phyloP scores from a whole-genome alignment of 192 early-diverging fungal species.

The Umbelopsis sp. region DNA sequence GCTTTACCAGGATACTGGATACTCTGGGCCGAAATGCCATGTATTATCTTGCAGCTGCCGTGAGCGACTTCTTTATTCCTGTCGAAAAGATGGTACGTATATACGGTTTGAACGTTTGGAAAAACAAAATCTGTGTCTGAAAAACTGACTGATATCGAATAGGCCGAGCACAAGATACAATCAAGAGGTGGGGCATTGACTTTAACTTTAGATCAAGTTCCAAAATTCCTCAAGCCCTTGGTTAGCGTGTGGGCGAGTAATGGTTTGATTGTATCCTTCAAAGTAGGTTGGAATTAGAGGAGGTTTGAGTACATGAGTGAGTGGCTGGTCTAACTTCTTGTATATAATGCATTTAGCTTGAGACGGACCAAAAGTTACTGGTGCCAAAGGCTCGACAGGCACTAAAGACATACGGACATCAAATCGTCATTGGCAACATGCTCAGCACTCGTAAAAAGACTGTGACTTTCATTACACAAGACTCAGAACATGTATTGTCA shows the following conservation, averaged over 20 bases:
- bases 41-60: slow-evolving; percentile 98
- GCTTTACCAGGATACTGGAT: slow-evolving; percentile 69
- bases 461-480: slow-evolving; percentile 67
- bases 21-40: slow-evolving; percentile 70
- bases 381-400: slow-evolving; percentile 80
- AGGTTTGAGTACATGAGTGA: no score
- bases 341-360: slow-evolving; percentile 50
- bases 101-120: no score
- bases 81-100: slow-evolving; percentile 76
- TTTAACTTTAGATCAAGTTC: slow-evolving; percentile 92
- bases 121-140: not conserved
- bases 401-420: slow-evolving; percentile 88
- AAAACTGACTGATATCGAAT: not conserved
- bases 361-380: slow-evolving; percentile 86
- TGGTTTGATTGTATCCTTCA: slow-evolving; percentile 97
- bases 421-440: slow-evolving; percentile 97
- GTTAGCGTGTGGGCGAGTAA: slow-evolving; percentile 90
- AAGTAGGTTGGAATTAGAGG: slow-evolving; percentile 44
- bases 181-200: slow-evolving; percentile 84
- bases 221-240: slow-evolving; percentile 92
- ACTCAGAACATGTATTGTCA: slow-evolving; percentile 47
- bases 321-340: no score
- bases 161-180: slow-evolving; percentile 97
- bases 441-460: slow-evolving; percentile 83
- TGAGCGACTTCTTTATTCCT: slow-evolving; percentile 98